These are phyloP conservation scores for Corchorus olitorius DNA, from an alignment of 345 rosid species.

Conservation along the genomic window DNA sequence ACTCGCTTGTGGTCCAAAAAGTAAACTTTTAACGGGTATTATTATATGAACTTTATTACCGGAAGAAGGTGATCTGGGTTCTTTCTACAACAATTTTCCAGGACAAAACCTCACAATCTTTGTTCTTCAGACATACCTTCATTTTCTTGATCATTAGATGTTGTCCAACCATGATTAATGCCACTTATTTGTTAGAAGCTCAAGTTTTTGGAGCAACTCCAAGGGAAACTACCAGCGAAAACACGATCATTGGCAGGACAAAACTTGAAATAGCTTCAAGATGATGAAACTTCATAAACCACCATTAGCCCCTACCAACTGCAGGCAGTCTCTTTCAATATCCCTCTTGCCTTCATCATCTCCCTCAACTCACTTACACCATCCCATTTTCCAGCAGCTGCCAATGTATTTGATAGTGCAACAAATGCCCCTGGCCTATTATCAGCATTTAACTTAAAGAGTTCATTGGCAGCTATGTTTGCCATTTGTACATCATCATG, in stretches of 20 bases:
- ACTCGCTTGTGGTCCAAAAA: no score
- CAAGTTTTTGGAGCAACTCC: constrained; percentile 1
- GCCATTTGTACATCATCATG: constrained; percentile 71
- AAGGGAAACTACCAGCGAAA: neutral
- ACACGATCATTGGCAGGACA: neutral
- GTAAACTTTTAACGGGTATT: no score
- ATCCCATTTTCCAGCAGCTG: constrained; percentile 89
- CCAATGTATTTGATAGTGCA: constrained; percentile 74
- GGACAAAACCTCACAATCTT: neutral
- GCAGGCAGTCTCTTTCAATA: constrained; percentile 61
- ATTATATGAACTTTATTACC: no score
- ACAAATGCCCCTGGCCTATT: constrained; percentile 88
- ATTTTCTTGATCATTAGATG: neutral
- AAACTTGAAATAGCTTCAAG: neutral
- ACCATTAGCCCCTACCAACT: constrained; percentile 64
- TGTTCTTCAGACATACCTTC: neutral
- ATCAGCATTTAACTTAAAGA: constrained; percentile 65
- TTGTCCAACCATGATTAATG: neutral
- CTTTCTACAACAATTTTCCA: neutral
- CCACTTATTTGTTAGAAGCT: neutral
- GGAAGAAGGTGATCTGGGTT: neutral
- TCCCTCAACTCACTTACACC: constrained; percentile 66
- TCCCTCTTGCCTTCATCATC: constrained; percentile 66
- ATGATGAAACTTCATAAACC: constrained; percentile 22
- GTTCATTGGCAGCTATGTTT: constrained; percentile 64